These are phyloP conservation scores for Panus rudis DNA, from an alignment of 768 basidiomycete genomes.

Conservation along the genomic window DNA sequence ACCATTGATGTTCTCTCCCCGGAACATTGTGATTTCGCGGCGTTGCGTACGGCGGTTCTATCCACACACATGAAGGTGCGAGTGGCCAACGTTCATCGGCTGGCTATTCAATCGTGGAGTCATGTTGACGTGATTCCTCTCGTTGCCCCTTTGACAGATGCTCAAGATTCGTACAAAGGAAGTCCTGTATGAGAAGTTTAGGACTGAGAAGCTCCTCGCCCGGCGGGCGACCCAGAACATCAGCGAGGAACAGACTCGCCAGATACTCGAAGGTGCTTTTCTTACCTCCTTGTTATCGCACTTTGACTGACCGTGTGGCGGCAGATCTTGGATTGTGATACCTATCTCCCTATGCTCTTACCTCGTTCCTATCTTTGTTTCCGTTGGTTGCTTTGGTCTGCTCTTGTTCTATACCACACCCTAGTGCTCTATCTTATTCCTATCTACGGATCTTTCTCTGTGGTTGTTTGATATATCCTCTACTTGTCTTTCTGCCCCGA, in stretches of 20 bases:
- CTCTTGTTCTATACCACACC: too few species aligned
- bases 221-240: conserved; percentile 77
- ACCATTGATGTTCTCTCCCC: conserved; percentile 82
- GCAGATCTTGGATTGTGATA: too few species aligned
- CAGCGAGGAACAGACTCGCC: conserved; percentile 64
- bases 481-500: too few species aligned
- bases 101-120: neutral
- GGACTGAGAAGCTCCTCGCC: conserved; percentile 86
- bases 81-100: conserved; percentile 8
- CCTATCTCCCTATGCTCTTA: too few species aligned
- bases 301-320: too few species aligned
- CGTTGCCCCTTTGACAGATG: conserved; percentile 36
- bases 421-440: too few species aligned
- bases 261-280: conserved; percentile 62
- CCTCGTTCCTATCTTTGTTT: too few species aligned
- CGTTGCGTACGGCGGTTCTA: conserved; percentile 75
- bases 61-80: conserved; percentile 81
- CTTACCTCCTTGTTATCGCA: too few species aligned
- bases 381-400: too few species aligned
- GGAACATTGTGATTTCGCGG: conserved; percentile 81
- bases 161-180: conserved; percentile 81
- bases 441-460: too few species aligned
- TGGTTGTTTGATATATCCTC: too few species aligned
- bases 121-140: neutral
- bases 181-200: conserved; percentile 87